Evolutionary conservation across 495 filamentous ascomycete genomes (phyloP), one percentile per base, ranked within the genome.

Genomic region (Aspergillus hancockii): DNA sequence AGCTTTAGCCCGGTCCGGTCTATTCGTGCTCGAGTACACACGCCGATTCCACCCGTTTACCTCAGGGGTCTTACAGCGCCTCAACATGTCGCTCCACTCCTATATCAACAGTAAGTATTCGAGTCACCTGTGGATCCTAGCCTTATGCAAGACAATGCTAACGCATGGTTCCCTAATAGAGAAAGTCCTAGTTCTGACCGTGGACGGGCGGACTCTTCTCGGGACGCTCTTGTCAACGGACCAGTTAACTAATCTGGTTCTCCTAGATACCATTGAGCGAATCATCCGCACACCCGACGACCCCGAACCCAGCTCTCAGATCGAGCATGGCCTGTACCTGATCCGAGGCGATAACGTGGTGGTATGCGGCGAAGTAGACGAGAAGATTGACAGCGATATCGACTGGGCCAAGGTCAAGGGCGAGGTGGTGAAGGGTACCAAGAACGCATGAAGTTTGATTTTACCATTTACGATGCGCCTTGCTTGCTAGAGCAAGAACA

Each of bases 321-420:
- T 93, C 30, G 84, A 87, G 25, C 87, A 96, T 67, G 94, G 94
- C 0, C 76, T 98, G 14, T 98, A 98, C 67, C 74, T 98, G 46
- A 89, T 98, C 54, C 86, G 95, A 60, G 94, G 94, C 18, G 95
- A 98, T 64, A 97, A 92, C 70, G 94, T 98, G 52, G 92, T 89
- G n/a, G 74, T 94, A 16, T 91, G 92, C 43, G 94, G 94, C 7
- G 80, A 94, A 47, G 86, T 98, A 16, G 91, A 98, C 72, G 93
- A 96, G 70, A 81, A 89, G 60, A 78, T 97, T 46, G 94, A 98
- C 73, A 78, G 72, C 5, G 90, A 87, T 56, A 97, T 98, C 62
- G 87, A 97, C 73, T 98, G 94, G 94, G 75, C 80, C 19, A 85
- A 91, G 71, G 95, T 98, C 19, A 88, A 88, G 71, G 94, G 93